These are phyloP conservation scores for Nyctanthes arbortristis DNA, from an alignment of 257 asterid species.

Conservation along the genomic window DNA sequence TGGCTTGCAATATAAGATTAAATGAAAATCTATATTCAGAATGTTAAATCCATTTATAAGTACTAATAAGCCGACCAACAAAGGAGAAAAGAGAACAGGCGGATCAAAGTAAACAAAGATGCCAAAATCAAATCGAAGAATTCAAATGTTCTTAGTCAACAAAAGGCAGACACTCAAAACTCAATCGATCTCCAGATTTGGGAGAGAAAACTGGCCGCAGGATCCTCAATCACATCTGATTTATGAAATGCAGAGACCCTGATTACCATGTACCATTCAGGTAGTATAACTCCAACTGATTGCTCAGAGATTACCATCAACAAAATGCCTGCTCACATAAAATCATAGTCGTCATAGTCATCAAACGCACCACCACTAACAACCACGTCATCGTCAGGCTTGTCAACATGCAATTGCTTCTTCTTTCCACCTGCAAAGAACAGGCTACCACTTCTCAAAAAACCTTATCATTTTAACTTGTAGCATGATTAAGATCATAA, in stretches of 20 bases:
- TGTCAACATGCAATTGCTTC: constrained; percentile 72
- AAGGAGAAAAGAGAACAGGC: neutral
- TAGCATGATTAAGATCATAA: neutral
- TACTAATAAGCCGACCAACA: neutral
- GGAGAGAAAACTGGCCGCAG: constrained; percentile 40
- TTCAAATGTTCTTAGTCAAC: constrained; percentile 31
- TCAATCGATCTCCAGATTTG: constrained; percentile 36
- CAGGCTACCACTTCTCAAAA: constrained; percentile 2
- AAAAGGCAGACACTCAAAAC: constrained; percentile 29
- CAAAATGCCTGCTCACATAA: constrained; percentile 58
- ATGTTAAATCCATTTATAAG: constrained; percentile 6
- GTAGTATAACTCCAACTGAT: constrained; percentile 8
- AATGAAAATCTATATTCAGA: neutral
- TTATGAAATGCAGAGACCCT: constrained; percentile 17
- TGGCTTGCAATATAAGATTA: neutral
- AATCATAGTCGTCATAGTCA: constrained; percentile 76
- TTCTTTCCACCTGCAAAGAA: constrained; percentile 74
- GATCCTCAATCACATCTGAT: constrained; percentile 27
- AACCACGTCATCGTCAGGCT: constrained; percentile 64
- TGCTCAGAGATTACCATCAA: neutral
- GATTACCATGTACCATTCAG: constrained; percentile 18
- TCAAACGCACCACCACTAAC: constrained; percentile 46
- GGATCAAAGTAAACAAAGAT: neutral
- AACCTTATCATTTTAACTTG: neutral
- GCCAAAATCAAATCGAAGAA: constrained; percentile 21